Conservation (phyloP, 257 asterid species). For the Gardenia jasminoides region DNA sequence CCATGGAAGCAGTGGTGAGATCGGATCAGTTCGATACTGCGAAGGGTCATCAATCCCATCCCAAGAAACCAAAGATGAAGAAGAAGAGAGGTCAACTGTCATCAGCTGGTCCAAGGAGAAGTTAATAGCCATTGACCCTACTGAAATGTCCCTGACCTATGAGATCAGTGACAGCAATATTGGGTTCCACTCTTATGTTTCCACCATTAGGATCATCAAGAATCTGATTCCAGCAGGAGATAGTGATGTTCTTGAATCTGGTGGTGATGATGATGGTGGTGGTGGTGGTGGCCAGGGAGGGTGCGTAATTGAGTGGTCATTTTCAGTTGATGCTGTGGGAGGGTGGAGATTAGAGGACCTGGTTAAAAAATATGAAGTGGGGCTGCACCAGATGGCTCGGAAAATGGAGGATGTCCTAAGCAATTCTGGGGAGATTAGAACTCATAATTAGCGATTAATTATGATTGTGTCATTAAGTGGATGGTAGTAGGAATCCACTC, state of each 20-base stretch:
- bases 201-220: conserved; percentile 47
- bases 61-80: neutral
- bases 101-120: conserved; percentile 59
- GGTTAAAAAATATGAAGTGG: conserved; percentile 45
- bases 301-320: conserved; percentile 51
- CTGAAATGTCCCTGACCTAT: conserved; percentile 39
- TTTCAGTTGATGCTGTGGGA: conserved; percentile 62
- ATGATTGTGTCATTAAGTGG: neutral
- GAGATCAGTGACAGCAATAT: conserved; percentile 64
- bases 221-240: neutral
- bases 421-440: neutral
- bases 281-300: conserved; percentile 24
- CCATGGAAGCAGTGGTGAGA: conserved; percentile 58
- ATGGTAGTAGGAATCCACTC: neutral
- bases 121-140: conserved; percentile 32
- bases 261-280: neutral
- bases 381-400: conserved; percentile 45
- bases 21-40: conserved; percentile 65
- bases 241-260: neutral
- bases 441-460: neutral
- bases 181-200: conserved; percentile 56
- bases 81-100: neutral
- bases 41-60: conserved; percentile 52
- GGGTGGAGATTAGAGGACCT: conserved; percentile 54
- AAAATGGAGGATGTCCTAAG: conserved; percentile 53